Evolutionary conservation across 176 grass and related monocot genomes (phyloP).

Genomic region (Avena sativa): DNA sequence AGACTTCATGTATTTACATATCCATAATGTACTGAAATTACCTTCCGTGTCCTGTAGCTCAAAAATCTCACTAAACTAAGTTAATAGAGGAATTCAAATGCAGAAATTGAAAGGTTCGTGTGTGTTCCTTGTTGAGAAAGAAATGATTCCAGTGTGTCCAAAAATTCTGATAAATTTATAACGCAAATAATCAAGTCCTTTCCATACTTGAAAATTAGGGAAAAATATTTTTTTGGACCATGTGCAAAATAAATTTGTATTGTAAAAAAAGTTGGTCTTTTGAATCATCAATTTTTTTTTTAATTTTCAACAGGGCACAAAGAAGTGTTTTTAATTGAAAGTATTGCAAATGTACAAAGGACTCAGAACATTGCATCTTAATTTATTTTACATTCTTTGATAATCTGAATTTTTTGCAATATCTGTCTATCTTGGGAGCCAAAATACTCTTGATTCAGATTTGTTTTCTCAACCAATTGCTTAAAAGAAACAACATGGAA

Average conservation of each 20-base stretch:
- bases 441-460: constrained; percentile 8
- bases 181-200: not conserved
- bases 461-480: not conserved
- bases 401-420: constrained; percentile 1
- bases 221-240: not conserved
- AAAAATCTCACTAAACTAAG: constrained; percentile 1
- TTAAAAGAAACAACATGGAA: not conserved
- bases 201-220: constrained; percentile 8
- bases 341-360: not conserved
- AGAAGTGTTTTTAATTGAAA: not conserved
- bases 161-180: not conserved
- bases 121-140: not conserved
- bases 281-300: not conserved
- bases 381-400: not conserved
- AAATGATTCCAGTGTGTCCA: not conserved
- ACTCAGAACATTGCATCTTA: not conserved
- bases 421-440: not conserved
- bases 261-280: not conserved
- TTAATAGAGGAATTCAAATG: not conserved
- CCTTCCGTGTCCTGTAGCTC: not conserved
- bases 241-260: not conserved
- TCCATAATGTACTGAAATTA: constrained; percentile 12
- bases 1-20: constrained; percentile 35
- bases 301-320: not conserved
- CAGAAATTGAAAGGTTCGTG: not conserved